A percentile compares a stretch with the other conserved stretches of the same genome.
Evolutionary conservation across 148 eudicot genomes (phyloP).

Genomic region (Fagopyrum esculentum): DNA sequence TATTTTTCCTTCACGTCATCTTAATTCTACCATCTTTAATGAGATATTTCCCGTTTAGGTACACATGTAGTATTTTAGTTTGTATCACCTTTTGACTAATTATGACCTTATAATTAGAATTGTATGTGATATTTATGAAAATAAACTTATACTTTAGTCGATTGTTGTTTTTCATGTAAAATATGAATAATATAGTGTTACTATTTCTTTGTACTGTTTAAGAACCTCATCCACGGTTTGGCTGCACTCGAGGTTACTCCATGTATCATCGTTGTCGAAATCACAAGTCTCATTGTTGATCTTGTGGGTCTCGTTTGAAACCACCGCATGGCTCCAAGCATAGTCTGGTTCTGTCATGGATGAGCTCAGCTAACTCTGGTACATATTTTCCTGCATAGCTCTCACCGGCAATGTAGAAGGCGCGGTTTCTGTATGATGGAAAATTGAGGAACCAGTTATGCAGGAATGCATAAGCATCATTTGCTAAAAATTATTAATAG

Average conservation of each 20-base stretch:
- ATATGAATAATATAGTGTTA: too few species aligned
- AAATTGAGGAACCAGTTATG: slow-evolving; percentile 82
- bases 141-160: too few species aligned
- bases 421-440: slow-evolving; percentile 46
- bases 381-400: slow-evolving; percentile 98
- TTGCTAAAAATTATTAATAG: slow-evolving; percentile 34
- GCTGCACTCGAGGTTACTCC: slow-evolving; percentile 50
- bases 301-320: slow-evolving; percentile 78
- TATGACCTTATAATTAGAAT: too few species aligned
- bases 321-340: slow-evolving; percentile 97
- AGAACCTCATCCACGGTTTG: slow-evolving; percentile 53
- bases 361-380: slow-evolving; percentile 83
- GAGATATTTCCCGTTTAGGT: too few species aligned
- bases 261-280: slow-evolving; percentile 52
- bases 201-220: slow-evolving; percentile 58
- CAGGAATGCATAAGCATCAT: slow-evolving; percentile 75
- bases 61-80: too few species aligned
- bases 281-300: slow-evolving; percentile 49
- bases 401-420: slow-evolving; percentile 83
- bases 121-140: too few species aligned
- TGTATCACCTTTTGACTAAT: too few species aligned
- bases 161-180: too few species aligned
- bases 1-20: too few species aligned
- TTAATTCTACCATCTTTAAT: too few species aligned
- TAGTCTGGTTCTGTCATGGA: slow-evolving; percentile 77